Evolutionary conservation across 1,139 yeast genomes (phyloP).

Genomic region (Protomyces arabidopsidicola): DNA sequence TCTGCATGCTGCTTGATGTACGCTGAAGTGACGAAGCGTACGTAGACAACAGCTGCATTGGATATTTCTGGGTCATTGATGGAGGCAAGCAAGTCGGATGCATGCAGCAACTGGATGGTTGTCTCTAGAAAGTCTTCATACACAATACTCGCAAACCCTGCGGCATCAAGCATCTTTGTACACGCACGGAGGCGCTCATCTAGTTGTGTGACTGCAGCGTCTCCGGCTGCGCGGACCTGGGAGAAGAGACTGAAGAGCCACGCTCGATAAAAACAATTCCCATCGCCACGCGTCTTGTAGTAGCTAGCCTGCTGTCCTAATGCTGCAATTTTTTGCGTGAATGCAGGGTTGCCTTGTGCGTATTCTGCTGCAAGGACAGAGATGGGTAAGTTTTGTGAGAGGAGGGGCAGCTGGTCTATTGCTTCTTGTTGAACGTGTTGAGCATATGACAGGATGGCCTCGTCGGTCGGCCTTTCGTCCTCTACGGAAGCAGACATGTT

Average conservation of each 20-base stretch:
- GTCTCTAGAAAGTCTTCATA: constrained; percentile 34
- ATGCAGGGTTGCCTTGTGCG: constrained; percentile 16
- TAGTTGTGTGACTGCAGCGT: background rate
- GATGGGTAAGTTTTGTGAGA: constrained; percentile 1
- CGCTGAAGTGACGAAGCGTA: constrained; percentile 35
- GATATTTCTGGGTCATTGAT: constrained; percentile 31
- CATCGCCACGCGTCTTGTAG: constrained; percentile 33
- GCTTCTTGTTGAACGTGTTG: constrained; percentile 13
- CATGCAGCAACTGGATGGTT: constrained; percentile 24
- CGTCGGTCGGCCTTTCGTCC: constrained; percentile 15
- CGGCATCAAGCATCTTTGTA: constrained; percentile 27
- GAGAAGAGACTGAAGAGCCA: constrained; percentile 2
- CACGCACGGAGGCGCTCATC: background rate
- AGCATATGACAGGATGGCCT: constrained; percentile 13
- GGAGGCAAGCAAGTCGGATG: constrained; percentile 15
- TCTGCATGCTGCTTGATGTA: constrained; percentile 33
- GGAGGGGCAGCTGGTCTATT: constrained; percentile 10
- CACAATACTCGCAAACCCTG: constrained; percentile 33
- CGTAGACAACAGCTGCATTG: constrained; percentile 33
- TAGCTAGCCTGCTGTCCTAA: background rate
- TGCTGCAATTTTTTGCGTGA: constrained; percentile 19
- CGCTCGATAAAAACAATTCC: constrained; percentile 33
- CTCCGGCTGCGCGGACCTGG: background rate
- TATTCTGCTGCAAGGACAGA: constrained; percentile 24
- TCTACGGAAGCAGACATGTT: background rate